These are phyloP conservation scores for Lodderomyces pseudojiufengensis DNA, from an alignment of 1,139 yeast species.

Conservation along the genomic window DNA sequence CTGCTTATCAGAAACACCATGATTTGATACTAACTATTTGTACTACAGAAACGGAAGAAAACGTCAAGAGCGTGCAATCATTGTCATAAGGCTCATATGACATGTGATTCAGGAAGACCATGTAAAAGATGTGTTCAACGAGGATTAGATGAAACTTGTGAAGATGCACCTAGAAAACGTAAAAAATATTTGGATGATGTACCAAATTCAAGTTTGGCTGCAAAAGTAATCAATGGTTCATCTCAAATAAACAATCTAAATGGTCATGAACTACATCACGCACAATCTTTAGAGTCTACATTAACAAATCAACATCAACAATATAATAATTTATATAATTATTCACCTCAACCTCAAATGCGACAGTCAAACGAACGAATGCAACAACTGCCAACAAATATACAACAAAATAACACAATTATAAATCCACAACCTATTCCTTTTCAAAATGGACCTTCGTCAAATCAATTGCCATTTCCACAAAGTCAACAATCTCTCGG, in stretches of 20 bases:
- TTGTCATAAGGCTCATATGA: conserved; percentile 83
- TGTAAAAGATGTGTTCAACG: conserved; percentile 74
- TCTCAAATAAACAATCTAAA: background rate
- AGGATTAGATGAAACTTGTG: conserved; percentile 70
- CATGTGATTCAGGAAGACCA: conserved; percentile 80
- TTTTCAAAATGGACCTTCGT: background rate
- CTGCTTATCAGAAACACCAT: too few species aligned
- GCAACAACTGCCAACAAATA: background rate
- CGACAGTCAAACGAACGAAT: conserved; percentile 2
- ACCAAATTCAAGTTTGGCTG: conserved; percentile 24
- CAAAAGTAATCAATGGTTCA: conserved; percentile 3
- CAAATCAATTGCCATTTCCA: background rate
- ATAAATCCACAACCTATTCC: background rate
- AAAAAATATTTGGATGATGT: conserved; percentile 74
- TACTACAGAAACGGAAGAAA: conserved; percentile 42
- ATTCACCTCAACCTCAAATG: conserved; percentile 1
- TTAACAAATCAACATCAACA: conserved; percentile 1
- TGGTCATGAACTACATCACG: conserved; percentile 1
- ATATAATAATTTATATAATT: background rate
- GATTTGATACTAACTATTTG: conserved; percentile 6
- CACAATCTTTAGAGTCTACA: background rate
- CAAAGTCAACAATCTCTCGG: conserved; percentile 1
- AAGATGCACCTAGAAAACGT: conserved; percentile 84
- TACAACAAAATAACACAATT: too few species aligned
- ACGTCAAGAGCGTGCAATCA: conserved; percentile 82